Conservation (phyloP, 495 filamentous ascomycete genomes). For the Tuber indicum region DNA sequence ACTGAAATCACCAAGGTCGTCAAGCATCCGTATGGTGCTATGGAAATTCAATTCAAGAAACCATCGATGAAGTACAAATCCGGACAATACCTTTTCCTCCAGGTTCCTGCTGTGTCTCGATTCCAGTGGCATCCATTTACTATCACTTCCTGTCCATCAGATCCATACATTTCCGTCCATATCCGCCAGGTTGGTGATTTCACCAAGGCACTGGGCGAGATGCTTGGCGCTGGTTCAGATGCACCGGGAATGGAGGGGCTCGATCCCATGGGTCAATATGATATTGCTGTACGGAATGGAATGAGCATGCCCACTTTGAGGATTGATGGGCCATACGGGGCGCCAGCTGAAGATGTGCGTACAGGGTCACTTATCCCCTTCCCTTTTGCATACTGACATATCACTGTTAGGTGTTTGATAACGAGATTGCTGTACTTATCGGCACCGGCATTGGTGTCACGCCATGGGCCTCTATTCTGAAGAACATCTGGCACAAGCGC, state of each 20-base stretch:
- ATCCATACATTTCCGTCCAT: constrained; percentile 88
- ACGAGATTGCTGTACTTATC: constrained; percentile 94
- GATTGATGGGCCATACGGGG: constrained; percentile 94
- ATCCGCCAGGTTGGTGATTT: constrained; percentile 96
- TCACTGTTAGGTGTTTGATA: constrained; percentile 87
- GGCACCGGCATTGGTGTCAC: constrained; percentile 98
- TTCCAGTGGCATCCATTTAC: constrained; percentile 99
- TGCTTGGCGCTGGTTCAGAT: constrained; percentile 84
- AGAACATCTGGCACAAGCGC: constrained; percentile 96
- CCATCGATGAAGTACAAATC: constrained; percentile 97
- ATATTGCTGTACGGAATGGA: constrained; percentile 89
- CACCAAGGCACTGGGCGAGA: constrained; percentile 77
- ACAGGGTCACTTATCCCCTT: constrained; percentile 58
- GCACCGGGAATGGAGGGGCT: constrained; percentile 78
- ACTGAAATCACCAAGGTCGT: constrained; percentile 92
- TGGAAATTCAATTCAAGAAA: constrained; percentile 96
- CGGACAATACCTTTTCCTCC: constrained; percentile 94
- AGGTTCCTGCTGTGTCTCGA: constrained; percentile 77
- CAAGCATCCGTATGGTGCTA: constrained; percentile 91
- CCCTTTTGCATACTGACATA: constrained; percentile 85
- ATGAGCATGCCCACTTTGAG: constrained; percentile 80
- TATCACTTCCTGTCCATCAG: constrained; percentile 96
- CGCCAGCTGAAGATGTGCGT: constrained; percentile 91
- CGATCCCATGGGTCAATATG: constrained; percentile 95
- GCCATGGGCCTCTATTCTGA: constrained; percentile 93